A percentile compares a stretch with the other conserved stretches of the same genome.
These are phyloP conservation scores for Aspergillus leporis DNA, from an alignment of 495 filamentous ascomycete genomes.

Conservation along the genomic window DNA sequence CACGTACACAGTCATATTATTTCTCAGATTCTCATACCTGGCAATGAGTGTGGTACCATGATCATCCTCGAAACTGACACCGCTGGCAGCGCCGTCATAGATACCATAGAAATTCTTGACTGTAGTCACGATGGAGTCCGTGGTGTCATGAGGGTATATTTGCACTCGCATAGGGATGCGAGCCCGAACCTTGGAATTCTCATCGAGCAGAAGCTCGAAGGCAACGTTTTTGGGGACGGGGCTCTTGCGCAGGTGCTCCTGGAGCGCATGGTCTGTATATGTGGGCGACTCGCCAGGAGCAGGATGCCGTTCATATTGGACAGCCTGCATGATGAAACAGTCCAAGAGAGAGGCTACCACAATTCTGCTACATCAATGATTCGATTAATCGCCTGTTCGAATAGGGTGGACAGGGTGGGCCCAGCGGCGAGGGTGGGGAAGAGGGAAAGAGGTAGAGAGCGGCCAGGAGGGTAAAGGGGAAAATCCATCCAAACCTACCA, in stretches of 20 bases:
- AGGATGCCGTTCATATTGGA: conserved; percentile 42
- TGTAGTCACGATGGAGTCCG: conserved; percentile 92
- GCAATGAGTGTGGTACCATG: conserved; percentile 86
- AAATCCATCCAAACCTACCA: conserved; percentile 48
- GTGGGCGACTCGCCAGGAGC: conserved; percentile 39
- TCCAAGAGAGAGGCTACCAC: conserved; percentile 29
- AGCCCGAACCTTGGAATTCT: conserved; percentile 69
- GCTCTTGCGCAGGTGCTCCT: conserved; percentile 49
- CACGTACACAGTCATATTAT: conserved; percentile 89
- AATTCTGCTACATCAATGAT: conserved; percentile 41
- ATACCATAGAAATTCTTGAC: conserved; percentile 98
- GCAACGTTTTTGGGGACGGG: conserved; percentile 74
- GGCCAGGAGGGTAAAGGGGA: conserved; percentile 18
- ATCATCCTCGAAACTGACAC: conserved; percentile 89
- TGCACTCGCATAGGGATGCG: conserved; percentile 88
- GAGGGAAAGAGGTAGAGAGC: conserved; percentile 27
- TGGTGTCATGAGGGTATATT: conserved; percentile 90
- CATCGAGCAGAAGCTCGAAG: conserved; percentile 80
- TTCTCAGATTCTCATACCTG: conserved; percentile 87
- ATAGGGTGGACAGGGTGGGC: conserved; percentile 27
- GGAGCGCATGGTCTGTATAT: conserved; percentile 32
- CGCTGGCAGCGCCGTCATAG: conserved; percentile 71
- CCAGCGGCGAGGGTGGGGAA: conserved; percentile 24
- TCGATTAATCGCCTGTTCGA: conserved; percentile 43
- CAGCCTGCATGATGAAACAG: conserved; percentile 39